Evolutionary conservation across 2,329 filamentous ascomycete genomes (phyloP), one percentile per base, ranked within the genome.

Genomic region (Aspergillus aculeatinus): DNA sequence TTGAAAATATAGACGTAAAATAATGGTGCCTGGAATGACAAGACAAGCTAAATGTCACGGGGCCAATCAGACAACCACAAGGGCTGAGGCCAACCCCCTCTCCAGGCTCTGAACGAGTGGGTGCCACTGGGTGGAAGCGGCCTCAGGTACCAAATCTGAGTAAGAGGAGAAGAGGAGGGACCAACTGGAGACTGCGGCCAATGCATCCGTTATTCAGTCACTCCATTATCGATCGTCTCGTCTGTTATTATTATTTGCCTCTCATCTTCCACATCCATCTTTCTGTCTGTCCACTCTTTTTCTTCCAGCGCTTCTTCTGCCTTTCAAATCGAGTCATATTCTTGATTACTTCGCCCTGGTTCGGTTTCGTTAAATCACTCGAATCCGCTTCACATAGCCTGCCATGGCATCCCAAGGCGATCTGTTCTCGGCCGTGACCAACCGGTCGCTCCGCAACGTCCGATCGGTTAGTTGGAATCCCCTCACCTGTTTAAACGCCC

Each of bases 381-480:
- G 25, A 3, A 14, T 49, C 50, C 31, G 27, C 54, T 51, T 62
- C 52, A 58, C 55, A 50, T 49, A 31, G 50, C 51, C 47, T 59
- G 50, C 58, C 62, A 77, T 77, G 75, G 70, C 74, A 58, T 65
- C 68, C 57, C 66, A 72, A 51, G 71, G 64, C 63, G 70, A 74
- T 52, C 71, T 77, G 63, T 64, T 70, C 62, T 77, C 80, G 61
- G 85, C 85, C 50, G 84, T 86, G 84, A 87, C 89, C 78, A 95
- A 94, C 81, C 87, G 92, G 79, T 93, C 91, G 73, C 86, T 96
- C 73, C 89, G 92, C 66, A 89, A 86, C 71, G 93, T 96, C 81
- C 93, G 92, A 80, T 92, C 89, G 72, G 92, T 92, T 81, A 68
- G 86, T 74, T 29, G 55, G 49, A 59, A 54, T 52, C 52, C 33